These are phyloP conservation scores for Thalia dealbata DNA, from an alignment of 176 grass and related monocot species.

Conservation along the genomic window DNA sequence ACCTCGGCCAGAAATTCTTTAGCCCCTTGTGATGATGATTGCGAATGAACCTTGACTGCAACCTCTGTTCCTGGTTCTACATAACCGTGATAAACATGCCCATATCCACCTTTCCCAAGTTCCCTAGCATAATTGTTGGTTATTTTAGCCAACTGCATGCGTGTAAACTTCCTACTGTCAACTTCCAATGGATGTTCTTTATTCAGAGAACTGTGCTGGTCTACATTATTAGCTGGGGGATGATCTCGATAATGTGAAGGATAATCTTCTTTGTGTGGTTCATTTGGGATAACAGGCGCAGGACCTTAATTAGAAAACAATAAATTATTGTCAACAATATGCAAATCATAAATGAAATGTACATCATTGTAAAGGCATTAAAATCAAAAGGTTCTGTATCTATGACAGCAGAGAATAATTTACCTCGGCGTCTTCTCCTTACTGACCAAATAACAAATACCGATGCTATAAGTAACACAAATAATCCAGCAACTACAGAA, in stretches of 20 bases:
- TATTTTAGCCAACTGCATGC: not conserved
- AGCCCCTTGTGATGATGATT: not conserved
- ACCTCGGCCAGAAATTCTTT: conserved; percentile 7
- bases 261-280: not conserved
- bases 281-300: not conserved
- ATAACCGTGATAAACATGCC: not conserved
- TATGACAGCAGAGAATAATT: no score
- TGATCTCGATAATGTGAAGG: not conserved
- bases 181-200: conserved; percentile 4
- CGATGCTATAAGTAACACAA: not conserved
- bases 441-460: not conserved
- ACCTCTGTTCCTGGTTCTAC: not conserved
- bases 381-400: no score
- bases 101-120: conserved; percentile 6
- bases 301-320: not conserved
- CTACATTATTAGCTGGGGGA: no score
- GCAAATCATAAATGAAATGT: no score
- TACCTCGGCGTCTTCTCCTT: not conserved
- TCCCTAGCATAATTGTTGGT: not conserved
- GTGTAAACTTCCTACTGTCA: not conserved
- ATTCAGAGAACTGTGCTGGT: no score
- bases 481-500: not conserved
- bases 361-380: no score
- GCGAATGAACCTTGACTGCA: conserved; percentile 3
- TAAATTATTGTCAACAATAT: no score